A percentile compares a stretch with the other conserved stretches of the same genome.
phyloP scores from a whole-genome alignment of 148 eudicot species.

The Pouteria glomerata region DNA sequence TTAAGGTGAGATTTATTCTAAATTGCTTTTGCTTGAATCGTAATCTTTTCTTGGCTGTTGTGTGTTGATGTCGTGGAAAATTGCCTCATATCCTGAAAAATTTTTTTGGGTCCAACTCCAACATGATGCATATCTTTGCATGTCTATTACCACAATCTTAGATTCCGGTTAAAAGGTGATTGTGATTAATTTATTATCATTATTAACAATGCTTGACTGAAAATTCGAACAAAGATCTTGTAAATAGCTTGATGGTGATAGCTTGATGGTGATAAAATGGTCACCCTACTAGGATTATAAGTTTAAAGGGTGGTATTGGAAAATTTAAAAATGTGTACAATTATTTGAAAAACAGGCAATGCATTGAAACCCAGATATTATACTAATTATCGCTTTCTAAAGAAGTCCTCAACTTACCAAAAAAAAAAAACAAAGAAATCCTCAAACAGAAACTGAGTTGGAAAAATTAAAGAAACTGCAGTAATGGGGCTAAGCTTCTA shows the following conservation, averaged over 20 bases:
- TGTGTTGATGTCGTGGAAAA: not conserved
- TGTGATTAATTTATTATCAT: not conserved
- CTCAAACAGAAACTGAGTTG: not conserved
- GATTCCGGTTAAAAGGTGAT: not conserved
- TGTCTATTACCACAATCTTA: not conserved
- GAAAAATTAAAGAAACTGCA: not conserved
- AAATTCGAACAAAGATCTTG: not conserved
- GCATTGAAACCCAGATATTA: not conserved
- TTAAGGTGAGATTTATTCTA: constrained; percentile 40
- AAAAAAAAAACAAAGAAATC: not conserved
- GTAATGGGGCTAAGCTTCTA: not conserved
- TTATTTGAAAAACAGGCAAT: not conserved
- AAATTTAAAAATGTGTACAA: not conserved
- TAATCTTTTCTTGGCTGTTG: not conserved
- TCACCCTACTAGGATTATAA: not conserved
- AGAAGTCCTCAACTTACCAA: not conserved
- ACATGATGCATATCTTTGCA: not conserved
- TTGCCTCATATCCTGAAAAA: not conserved
- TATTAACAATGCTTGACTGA: not conserved
- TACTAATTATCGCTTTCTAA: not conserved
- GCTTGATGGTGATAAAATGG: not conserved
- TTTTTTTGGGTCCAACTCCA: not conserved
- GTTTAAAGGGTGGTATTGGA: not conserved
- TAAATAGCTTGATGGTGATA: not conserved
- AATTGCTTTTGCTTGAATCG: not conserved